Percentiles rank a stretch among this genome's conserved stretches.
Conservation (phyloP, 2,329 filamentous ascomycete genomes). For the Parastagonospora nodorum region DNA sequence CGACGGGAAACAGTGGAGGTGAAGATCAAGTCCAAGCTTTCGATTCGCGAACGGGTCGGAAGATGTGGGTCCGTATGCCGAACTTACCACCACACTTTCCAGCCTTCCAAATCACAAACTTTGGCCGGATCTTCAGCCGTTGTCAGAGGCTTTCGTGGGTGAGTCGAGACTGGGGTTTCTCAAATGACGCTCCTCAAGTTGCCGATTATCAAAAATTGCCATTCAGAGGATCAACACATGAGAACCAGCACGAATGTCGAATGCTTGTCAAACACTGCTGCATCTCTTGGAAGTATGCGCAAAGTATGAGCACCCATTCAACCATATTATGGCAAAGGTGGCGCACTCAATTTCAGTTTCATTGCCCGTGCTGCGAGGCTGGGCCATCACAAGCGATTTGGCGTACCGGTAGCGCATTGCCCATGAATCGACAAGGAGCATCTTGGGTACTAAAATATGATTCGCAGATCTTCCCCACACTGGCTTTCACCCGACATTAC, state of each 20-base stretch:
- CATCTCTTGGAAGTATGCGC: too few species aligned
- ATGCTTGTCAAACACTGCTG: too few species aligned
- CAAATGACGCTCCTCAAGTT: too few species aligned
- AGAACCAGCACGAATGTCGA: too few species aligned
- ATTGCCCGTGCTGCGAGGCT: neutral
- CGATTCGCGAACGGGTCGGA: slow-evolving; percentile 26
- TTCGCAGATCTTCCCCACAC: slow-evolving; percentile 4
- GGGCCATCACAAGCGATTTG: neutral
- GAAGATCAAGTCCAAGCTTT: slow-evolving; percentile 14
- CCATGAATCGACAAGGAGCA: neutral
- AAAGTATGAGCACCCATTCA: too few species aligned
- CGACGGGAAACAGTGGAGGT: neutral
- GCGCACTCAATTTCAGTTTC: neutral
- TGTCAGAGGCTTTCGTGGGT: too few species aligned
- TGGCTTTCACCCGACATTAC: slow-evolving; percentile 1
- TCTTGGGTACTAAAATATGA: slow-evolving; percentile 6
- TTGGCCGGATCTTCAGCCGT: neutral
- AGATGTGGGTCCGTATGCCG: slow-evolving; percentile 16
- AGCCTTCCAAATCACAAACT: slow-evolving; percentile 13
- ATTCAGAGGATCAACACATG: too few species aligned
- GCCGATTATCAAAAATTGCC: too few species aligned
- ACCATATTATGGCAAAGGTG: neutral
- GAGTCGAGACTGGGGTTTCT: too few species aligned
- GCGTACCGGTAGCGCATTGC: neutral
- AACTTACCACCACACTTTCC: neutral